Percentiles rank a stretch among this genome's conserved stretches.
phyloP scores from a whole-genome alignment of 257 asterid species.

The Solanum pennellii region DNA sequence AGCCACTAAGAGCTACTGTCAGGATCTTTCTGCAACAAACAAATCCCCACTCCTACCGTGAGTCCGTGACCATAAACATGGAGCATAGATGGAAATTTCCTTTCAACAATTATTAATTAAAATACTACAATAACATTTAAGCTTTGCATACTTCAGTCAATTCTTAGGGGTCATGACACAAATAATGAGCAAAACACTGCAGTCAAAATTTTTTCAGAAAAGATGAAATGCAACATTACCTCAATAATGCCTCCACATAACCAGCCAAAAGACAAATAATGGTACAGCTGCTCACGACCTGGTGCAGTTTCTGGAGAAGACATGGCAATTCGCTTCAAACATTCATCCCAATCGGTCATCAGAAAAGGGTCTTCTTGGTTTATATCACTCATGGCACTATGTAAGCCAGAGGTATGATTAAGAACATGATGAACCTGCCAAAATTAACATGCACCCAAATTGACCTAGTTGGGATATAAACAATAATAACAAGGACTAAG shows the following conservation, averaged over 20 bases:
- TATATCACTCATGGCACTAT: conserved; percentile 61
- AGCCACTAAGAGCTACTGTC: not conserved
- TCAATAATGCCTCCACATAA: conserved; percentile 95
- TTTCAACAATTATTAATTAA: not conserved
- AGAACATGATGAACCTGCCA: conserved; percentile 94
- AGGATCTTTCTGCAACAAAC: not conserved
- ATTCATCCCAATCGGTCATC: conserved; percentile 78
- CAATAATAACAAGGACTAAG: not conserved
- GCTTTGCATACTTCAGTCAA: not conserved
- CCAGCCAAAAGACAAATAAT: conserved; percentile 90
- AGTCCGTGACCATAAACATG: not conserved
- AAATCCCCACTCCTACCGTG: not conserved
- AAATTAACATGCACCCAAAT: not conserved
- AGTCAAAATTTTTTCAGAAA: not conserved
- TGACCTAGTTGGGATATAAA: not conserved
- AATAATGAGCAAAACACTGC: not conserved
- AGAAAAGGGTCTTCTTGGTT: conserved; percentile 67
- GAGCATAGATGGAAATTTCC: not conserved
- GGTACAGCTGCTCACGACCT: conserved; percentile 66
- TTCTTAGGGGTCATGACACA: not conserved
- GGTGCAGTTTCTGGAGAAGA: conserved; percentile 74
- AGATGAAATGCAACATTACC: conserved; percentile 31
- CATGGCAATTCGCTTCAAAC: conserved; percentile 43
- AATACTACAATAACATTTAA: not conserved
- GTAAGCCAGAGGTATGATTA: conserved; percentile 94